Evolutionary conservation across 805 yeast species (phyloP).

Genomic region (Monosporozyma unispora): DNA sequence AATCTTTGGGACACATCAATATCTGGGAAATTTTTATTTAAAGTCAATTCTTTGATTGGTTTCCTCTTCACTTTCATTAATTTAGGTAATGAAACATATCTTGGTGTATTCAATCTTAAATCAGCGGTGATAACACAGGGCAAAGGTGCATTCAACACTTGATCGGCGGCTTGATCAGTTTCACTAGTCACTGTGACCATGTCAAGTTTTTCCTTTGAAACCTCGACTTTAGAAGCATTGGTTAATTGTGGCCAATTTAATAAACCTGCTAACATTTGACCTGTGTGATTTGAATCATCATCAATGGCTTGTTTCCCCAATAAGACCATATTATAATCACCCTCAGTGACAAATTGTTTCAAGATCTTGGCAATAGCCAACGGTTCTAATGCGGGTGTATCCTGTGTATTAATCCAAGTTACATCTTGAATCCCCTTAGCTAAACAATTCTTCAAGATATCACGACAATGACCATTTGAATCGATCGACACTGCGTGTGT

Average conservation of each 20-base stretch:
- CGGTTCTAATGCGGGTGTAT: slow-evolving; percentile 63
- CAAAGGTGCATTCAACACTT: slow-evolving; percentile 40
- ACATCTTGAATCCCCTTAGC: slow-evolving; percentile 93
- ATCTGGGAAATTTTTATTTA: slow-evolving; percentile 57
- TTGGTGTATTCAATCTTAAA: slow-evolving; percentile 86
- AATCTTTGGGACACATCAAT: slow-evolving; percentile 50
- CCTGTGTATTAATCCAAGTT: slow-evolving; percentile 71
- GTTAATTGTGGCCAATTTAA: slow-evolving; percentile 93
- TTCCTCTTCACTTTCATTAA: slow-evolving; percentile 98
- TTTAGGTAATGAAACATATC: slow-evolving; percentile 92
- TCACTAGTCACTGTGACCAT: neutral
- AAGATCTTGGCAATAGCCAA: slow-evolving; percentile 81
- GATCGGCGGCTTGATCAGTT: neutral
- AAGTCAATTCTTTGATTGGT: slow-evolving; percentile 63
- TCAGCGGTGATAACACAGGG: slow-evolving; percentile 91
- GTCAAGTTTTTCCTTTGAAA: slow-evolving; percentile 89
- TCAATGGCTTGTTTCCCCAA: slow-evolving; percentile 97
- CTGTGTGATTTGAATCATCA: slow-evolving; percentile 90
- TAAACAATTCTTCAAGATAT: slow-evolving; percentile 75
- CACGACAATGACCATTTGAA: slow-evolving; percentile 75
- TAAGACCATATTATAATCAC: slow-evolving; percentile 68
- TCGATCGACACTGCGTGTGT: slow-evolving; percentile 80
- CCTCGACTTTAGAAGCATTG: slow-evolving; percentile 43
- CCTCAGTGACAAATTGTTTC: slow-evolving; percentile 58
- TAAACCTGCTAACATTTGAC: slow-evolving; percentile 91